Conservation (phyloP, 2,329 filamentous ascomycete species). For the Botrytis sinoallii region DNA sequence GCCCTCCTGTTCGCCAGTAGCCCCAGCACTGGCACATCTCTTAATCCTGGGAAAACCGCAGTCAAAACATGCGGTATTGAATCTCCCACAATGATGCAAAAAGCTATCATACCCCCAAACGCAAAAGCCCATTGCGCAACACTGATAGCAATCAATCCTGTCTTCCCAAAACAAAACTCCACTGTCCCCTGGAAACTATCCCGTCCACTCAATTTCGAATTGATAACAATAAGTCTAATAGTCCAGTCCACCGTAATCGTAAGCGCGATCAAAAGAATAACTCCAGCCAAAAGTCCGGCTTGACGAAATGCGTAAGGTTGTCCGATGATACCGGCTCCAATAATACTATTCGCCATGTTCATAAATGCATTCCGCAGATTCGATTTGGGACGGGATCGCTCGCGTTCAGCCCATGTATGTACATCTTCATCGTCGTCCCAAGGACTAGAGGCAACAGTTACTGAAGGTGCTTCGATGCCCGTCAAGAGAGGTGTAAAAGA, state of each 20-base stretch:
- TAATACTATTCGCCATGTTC: slow-evolving; percentile 99
- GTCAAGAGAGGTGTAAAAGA: slow-evolving; percentile 66
- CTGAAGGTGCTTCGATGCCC: slow-evolving; percentile 76
- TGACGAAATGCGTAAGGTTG: slow-evolving; percentile 96
- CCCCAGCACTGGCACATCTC: slow-evolving; percentile 71
- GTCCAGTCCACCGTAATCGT: slow-evolving; percentile 95
- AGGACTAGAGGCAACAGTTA: slow-evolving; percentile 55
- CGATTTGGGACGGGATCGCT: slow-evolving; percentile 71
- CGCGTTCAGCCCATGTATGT: slow-evolving; percentile 50
- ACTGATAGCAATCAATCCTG: slow-evolving; percentile 82
- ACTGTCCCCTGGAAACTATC: slow-evolving; percentile 95
- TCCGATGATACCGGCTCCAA: slow-evolving; percentile 71
- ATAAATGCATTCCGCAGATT: slow-evolving; percentile 87
- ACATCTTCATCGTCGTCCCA: slow-evolving; percentile 43
- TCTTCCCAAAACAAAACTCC: slow-evolving; percentile 87
- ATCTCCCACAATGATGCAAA: slow-evolving; percentile 95
- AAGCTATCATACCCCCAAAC: slow-evolving; percentile 97
- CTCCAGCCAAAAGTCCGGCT: slow-evolving; percentile 79
- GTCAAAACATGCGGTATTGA: slow-evolving; percentile 87
- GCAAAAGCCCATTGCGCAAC: slow-evolving; percentile 97
- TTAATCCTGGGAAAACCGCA: slow-evolving; percentile 76
- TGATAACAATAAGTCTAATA: slow-evolving; percentile 93
- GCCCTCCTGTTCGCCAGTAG: slow-evolving; percentile 77
- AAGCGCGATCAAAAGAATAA: slow-evolving; percentile 72
- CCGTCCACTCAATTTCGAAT: slow-evolving; percentile 92